A percentile compares a stretch with the other conserved stretches of the same genome.
These are phyloP conservation scores for Skeletonema grethae DNA, from an alignment of 108 stramenopile genomes.

Conservation along the genomic window DNA sequence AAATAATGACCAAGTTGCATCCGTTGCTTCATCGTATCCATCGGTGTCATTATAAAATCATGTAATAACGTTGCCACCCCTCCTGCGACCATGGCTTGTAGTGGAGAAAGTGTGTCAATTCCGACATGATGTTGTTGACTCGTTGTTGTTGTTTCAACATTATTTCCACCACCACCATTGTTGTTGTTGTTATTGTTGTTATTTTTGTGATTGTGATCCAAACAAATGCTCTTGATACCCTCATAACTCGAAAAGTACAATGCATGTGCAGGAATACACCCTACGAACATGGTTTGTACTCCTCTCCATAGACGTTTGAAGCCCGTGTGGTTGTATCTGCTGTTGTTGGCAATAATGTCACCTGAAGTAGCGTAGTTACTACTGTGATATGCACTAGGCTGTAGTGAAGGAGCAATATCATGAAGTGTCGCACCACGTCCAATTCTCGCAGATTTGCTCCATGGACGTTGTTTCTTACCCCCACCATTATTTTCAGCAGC, in stretches of 20 bases:
- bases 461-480: conserved; percentile 6
- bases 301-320: conserved; percentile 93
- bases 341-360: neutral
- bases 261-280: conserved; percentile 99
- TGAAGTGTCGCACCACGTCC: conserved; percentile 10
- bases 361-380: too few relatives aligned
- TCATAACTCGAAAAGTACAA: conserved; percentile 96
- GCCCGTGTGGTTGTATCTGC: conserved; percentile 17
- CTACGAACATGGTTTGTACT: conserved; percentile 92
- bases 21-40: conserved; percentile 99
- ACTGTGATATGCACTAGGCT: conserved; percentile 11
- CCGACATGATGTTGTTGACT: conserved; percentile 13
- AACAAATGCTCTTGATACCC: conserved; percentile 63
- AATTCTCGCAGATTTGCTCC: conserved; percentile 19
- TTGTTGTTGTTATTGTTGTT: neutral
- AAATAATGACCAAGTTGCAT: conserved; percentile 97
- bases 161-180: neutral
- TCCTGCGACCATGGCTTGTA: conserved; percentile 76
- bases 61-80: conserved; percentile 89
- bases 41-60: conserved; percentile 95
- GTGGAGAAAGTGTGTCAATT: conserved; percentile 20
- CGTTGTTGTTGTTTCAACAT: neutral
- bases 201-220: conserved; percentile 12
- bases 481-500: neutral
- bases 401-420: conserved; percentile 17